Evolutionary conservation across 495 filamentous ascomycete genomes (phyloP).

Genomic region (Patellaria atrata): DNA sequence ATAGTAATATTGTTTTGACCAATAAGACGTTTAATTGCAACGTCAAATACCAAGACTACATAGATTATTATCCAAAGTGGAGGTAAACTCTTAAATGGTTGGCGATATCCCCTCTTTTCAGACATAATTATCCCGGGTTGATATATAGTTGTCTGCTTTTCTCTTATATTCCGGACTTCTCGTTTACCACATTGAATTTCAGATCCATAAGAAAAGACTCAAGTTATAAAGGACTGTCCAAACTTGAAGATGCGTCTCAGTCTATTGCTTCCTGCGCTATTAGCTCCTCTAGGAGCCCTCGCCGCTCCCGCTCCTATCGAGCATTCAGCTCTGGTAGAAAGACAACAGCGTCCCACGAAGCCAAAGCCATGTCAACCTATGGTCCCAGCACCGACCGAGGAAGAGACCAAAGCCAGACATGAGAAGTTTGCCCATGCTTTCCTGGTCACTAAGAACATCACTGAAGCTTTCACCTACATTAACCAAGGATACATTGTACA

Average conservation of each 20-base stretch:
- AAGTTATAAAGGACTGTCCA: background rate
- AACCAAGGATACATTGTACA: slow-evolving; percentile 27
- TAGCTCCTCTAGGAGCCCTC: background rate
- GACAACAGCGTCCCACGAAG: slow-evolving; percentile 5
- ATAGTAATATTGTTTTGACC: no score
- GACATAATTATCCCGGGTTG: no score
- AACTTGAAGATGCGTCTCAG: slow-evolving; percentile 5
- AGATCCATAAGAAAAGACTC: no score
- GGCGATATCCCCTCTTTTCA: no score
- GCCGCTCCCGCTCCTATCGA: slow-evolving; percentile 4
- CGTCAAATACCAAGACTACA: no score
- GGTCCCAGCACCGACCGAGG: slow-evolving; percentile 8
- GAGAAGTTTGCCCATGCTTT: slow-evolving; percentile 26
- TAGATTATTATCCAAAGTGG: no score
- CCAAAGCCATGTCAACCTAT: slow-evolving; percentile 9
- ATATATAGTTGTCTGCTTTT: no score
- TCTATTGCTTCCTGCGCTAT: background rate
- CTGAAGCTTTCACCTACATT: slow-evolving; percentile 28
- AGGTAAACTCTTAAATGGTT: no score
- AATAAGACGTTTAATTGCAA: no score
- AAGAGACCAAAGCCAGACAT: slow-evolving; percentile 21
- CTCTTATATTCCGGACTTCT: no score
- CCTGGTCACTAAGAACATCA: slow-evolving; percentile 26
- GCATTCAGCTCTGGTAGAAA: background rate
- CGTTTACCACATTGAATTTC: no score